These are phyloP conservation scores for Paulinella micropora DNA, from an alignment of 78 protist species.

Conservation along the genomic window DNA sequence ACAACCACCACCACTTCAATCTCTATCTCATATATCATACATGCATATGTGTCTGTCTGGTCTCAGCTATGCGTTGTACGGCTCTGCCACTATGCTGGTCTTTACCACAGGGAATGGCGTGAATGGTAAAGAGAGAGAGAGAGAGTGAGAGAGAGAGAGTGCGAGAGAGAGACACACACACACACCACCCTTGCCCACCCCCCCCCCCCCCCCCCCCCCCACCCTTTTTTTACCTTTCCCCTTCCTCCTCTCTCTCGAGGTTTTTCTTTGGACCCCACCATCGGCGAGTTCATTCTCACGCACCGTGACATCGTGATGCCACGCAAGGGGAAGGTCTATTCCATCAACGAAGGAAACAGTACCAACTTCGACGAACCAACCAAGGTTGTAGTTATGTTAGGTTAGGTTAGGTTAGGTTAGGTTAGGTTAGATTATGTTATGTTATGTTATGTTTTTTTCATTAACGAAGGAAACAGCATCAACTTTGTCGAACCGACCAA, in stretches of 20 bases:
- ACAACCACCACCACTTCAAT: too few relatives aligned
- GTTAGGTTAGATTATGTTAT: too few relatives aligned
- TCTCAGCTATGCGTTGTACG: constrained; percentile 55
- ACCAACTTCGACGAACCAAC: too few relatives aligned
- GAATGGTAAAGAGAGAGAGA: not conserved
- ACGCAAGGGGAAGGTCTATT: constrained; percentile 53
- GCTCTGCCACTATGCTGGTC: constrained; percentile 43
- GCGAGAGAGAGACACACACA: not conserved
- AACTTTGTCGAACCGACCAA: too few relatives aligned
- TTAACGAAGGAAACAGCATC: not conserved
- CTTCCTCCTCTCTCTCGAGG: not conserved
- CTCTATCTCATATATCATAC: not conserved
- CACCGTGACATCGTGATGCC: constrained; percentile 34
- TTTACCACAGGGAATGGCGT: constrained; percentile 32
- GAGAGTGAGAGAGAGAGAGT: not conserved
- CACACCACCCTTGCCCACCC: not conserved
- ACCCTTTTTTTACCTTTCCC: not conserved
- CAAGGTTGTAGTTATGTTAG: too few relatives aligned
- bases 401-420: too few relatives aligned
- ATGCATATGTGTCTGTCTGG: not conserved
- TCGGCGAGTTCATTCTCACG: constrained; percentile 66
- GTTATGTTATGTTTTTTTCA: too few relatives aligned
- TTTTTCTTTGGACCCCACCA: constrained; percentile 41
- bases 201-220: not conserved
- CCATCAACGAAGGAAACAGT: constrained; percentile 83